phyloP scores from a whole-genome alignment of 306 rosid species.

The Quercus rubra region DNA sequence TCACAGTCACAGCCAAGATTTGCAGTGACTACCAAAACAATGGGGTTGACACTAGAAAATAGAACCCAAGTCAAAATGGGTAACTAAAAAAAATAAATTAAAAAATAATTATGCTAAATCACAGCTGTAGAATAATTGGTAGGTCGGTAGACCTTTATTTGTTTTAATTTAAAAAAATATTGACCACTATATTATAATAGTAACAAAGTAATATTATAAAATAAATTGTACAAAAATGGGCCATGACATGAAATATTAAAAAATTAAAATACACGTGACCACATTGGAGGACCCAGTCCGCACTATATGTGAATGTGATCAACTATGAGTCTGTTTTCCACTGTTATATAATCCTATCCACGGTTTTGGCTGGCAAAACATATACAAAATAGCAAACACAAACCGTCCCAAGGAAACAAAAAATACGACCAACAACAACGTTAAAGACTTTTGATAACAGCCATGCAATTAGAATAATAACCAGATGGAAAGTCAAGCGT shows the following conservation, averaged over 20 bases:
- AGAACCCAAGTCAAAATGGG: conserved; percentile 28
- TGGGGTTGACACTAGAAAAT: conserved; percentile 27
- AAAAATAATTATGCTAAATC: conserved; percentile 4
- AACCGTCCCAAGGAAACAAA: background rate
- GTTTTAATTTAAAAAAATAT: background rate
- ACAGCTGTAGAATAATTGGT: conserved; percentile 38
- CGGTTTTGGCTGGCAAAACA: background rate
- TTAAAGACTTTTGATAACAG: background rate
- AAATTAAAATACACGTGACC: conserved; percentile 4
- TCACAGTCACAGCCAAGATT: conserved; percentile 18
- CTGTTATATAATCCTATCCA: background rate
- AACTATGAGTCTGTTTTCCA: conserved; percentile 10
- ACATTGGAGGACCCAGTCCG: conserved; percentile 19
- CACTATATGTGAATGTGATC: conserved; percentile 43
- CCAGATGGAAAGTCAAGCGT: background rate
- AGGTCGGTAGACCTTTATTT: background rate
- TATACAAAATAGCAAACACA: background rate
- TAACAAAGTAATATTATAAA: background rate
- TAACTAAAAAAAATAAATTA: conserved; percentile 14
- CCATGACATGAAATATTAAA: conserved; percentile 6
- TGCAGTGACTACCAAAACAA: conserved; percentile 29
- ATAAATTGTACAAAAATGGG: conserved; percentile 5
- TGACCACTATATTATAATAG: background rate
- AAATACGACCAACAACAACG: background rate
- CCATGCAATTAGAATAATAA: background rate